phyloP scores from a whole-genome alignment of 352 stramenopile genomes.

The Phytopythium ostracodes region DNA sequence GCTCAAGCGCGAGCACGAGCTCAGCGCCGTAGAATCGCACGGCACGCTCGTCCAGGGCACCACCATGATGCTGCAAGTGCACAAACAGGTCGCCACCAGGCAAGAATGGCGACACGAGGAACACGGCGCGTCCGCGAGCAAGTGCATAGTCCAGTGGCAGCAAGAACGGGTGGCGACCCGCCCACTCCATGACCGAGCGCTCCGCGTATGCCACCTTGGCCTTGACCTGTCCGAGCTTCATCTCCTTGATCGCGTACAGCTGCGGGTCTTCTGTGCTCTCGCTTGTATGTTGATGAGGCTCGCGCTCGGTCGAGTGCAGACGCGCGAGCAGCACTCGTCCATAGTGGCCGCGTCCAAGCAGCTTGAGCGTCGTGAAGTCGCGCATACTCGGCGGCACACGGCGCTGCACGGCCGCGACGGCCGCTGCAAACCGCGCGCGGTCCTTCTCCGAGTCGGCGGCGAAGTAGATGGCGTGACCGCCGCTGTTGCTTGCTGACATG shows the following conservation, averaged over 20 bases:
- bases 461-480: conserved; percentile 46
- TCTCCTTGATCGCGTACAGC: conserved; percentile 87
- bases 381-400: conserved; percentile 41
- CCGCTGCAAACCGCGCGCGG: conserved; percentile 67
- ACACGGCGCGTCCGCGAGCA: conserved; percentile 94
- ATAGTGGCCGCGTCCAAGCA: conserved; percentile 82
- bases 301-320: not conserved
- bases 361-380: conserved; percentile 80
- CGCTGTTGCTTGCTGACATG: conserved; percentile 56
- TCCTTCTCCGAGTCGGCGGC: conserved; percentile 83
- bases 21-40: conserved; percentile 87
- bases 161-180: conserved; percentile 93
- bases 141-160: conserved; percentile 97
- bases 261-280: conserved; percentile 26
- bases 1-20: conserved; percentile 72
- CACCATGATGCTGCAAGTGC: conserved; percentile 85
- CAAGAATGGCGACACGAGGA: conserved; percentile 98
- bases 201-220: conserved; percentile 85
- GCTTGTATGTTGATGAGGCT: not conserved
- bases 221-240: conserved; percentile 88
- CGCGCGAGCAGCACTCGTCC: conserved; percentile 75
- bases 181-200: conserved; percentile 81
- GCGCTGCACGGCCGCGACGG: conserved; percentile 56
- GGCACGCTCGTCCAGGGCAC: conserved; percentile 68
- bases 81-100: conserved; percentile 94